Evolutionary conservation across 306 rosid species (phyloP), one percentile per base, ranked within the genome.

Genomic region (Inga oerstediana): DNA sequence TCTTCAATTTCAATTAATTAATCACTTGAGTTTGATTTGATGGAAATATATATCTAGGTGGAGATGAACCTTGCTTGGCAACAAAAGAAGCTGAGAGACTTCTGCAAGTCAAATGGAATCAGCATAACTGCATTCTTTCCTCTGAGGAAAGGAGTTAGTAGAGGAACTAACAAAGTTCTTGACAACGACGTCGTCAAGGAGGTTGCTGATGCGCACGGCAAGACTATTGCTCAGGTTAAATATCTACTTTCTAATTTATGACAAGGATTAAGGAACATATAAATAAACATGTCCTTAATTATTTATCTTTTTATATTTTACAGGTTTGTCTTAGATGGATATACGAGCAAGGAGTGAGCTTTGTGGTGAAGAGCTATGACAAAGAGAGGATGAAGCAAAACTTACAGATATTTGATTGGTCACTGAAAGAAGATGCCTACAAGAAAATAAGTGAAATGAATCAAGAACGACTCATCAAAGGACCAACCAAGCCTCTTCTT

Each of bases 401-500:
- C 84, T 32, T 88, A 77, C 56, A 78, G 73, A 85, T 88, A 17
- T 88, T 88, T 62, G 86, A 82, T 68, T 85, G 88, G 86, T 82
- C 88, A 24, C 45, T 84, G 77, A 82, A 75, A 2, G 84, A 84
- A 10, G 79, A 84, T 19, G 88, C 85, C 46, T 85, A 88, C 82
- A 77, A 68, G 83, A 85, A 85, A 77, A 80, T 88, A n/a, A 74
- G 79, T 58, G 77, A 88, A 85, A 88, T 88, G 46, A 37, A 73
- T 17, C 87, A 85, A 74, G 88, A 88, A 20, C 68, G 91, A 41
- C 81, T 88, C 35, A 85, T 85, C 80, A 85, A 88, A 72, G 91
- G 85, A 66, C 91, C 85, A 80, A 88, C 91, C 81, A 83, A 83
- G 85, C 87, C 87, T 79, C 88, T 83, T 83, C 87, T 85, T 8